Percentiles rank a stretch among this genome's conserved stretches.
phyloP scores from a whole-genome alignment of 495 filamentous ascomycete genomes.

The Cercophora newfieldiana region DNA sequence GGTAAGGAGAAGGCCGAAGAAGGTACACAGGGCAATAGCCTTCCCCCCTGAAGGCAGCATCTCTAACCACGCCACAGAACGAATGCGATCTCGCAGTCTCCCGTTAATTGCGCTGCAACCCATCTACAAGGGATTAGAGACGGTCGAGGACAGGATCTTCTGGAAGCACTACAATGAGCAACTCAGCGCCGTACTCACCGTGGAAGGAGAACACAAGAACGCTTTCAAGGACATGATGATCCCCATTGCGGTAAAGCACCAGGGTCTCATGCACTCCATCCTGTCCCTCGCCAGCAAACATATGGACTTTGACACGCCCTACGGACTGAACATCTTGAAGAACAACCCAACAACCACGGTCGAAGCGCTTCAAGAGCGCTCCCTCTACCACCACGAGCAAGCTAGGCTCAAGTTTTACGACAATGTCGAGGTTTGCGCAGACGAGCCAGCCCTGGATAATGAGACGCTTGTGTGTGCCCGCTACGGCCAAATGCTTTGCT shows the following conservation, averaged over 20 bases:
- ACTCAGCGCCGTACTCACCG: constrained; percentile 76
- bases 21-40: constrained; percentile 49
- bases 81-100: constrained; percentile 43
- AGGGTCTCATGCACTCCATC: constrained; percentile 89
- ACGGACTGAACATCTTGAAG: constrained; percentile 47
- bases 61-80: constrained; percentile 43
- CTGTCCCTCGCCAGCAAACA: constrained; percentile 85
- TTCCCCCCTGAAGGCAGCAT: constrained; percentile 5
- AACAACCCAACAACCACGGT: constrained; percentile 44
- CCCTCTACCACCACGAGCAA: constrained; percentile 59
- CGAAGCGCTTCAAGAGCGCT: constrained; percentile 46
- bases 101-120: constrained; percentile 68
- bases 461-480: constrained; percentile 65
- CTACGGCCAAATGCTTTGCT: constrained; percentile 69
- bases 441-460: constrained; percentile 43
- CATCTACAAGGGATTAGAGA: constrained; percentile 85
- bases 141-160: constrained; percentile 76
- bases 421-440: constrained; percentile 41
- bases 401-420: constrained; percentile 59
- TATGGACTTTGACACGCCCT: constrained; percentile 57
- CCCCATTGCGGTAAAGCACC: constrained; percentile 79
- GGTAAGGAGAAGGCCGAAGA: constrained; percentile 75
- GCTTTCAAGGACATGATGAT: constrained; percentile 88
- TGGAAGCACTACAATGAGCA: constrained; percentile 84
- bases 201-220: constrained; percentile 82